A percentile compares a stretch with the other conserved stretches of the same genome.
phyloP scores from a whole-genome alignment of 768 basidiomycete genomes.

The Podaxis sp. region DNA sequence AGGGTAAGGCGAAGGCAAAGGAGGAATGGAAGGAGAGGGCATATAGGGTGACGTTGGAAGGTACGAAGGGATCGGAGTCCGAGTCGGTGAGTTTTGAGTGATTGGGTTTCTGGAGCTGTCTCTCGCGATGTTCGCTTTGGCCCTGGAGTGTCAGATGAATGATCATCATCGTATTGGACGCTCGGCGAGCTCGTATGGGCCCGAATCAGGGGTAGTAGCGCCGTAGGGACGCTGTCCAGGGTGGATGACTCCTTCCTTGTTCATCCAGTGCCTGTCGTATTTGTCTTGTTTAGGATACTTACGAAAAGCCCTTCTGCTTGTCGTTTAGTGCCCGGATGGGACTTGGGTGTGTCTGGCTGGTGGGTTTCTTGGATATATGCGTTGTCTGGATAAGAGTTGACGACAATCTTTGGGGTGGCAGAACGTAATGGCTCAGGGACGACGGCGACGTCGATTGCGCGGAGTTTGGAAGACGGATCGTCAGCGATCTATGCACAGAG shows the following conservation, averaged over 20 bases:
- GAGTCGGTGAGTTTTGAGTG: background rate
- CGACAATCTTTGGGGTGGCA: background rate
- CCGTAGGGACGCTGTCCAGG: background rate
- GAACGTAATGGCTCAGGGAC: background rate
- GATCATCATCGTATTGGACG: background rate
- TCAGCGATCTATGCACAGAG: background rate
- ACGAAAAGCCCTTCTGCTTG: background rate
- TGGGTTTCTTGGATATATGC: conserved; percentile 14
- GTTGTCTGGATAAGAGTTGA: background rate
- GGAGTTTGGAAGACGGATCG: background rate
- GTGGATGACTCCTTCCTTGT: background rate
- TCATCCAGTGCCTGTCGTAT: background rate
- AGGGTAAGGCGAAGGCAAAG: background rate
- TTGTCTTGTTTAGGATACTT: background rate
- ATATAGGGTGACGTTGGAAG: background rate
- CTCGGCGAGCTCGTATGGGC: background rate
- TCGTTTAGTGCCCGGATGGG: conserved; percentile 22
- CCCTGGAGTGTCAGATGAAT: background rate
- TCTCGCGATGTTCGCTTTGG: background rate
- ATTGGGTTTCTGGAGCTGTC: background rate
- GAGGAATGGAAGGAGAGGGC: background rate
- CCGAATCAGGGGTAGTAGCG: background rate
- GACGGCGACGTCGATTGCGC: background rate
- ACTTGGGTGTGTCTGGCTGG: conserved; percentile 32
- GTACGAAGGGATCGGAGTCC: background rate